phyloP scores from a whole-genome alignment of 495 filamentous ascomycete species.

The Neurospora tetraspora region DNA sequence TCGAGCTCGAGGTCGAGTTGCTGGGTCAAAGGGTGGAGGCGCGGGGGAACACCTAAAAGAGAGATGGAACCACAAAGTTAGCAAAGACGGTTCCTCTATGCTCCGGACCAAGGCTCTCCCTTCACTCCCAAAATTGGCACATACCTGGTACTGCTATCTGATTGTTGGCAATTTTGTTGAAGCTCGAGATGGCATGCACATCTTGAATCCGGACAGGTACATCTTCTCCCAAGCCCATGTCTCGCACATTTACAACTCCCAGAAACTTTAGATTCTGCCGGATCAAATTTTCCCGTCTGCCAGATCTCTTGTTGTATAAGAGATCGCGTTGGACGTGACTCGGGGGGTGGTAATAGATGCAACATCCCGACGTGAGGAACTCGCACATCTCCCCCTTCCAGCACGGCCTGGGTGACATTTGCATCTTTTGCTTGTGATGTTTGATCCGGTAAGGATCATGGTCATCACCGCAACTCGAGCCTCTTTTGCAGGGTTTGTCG shows the following conservation, averaged over 20 bases:
- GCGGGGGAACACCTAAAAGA: constrained; percentile 8
- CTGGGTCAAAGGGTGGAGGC: constrained; percentile 4
- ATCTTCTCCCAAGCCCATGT: not conserved
- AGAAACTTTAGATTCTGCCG: not conserved
- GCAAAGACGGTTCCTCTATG: not conserved
- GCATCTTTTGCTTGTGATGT: not conserved
- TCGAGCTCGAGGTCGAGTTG: not conserved
- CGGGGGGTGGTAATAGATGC: constrained; percentile 4
- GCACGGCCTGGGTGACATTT: not conserved
- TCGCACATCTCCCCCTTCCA: not conserved
- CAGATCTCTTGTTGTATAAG: not conserved
- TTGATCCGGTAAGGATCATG: not conserved
- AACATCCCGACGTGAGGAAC: not conserved
- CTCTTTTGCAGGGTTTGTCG: not conserved
- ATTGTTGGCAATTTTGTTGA: constrained; percentile 13
- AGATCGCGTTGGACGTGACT: not conserved
- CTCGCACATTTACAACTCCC: not conserved
- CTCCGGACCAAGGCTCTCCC: not conserved
- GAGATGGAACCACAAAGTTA: not conserved
- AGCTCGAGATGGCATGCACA: constrained; percentile 10
- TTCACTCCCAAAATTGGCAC: not conserved
- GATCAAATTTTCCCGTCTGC: not conserved
- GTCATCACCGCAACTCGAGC: not conserved
- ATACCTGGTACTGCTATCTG: constrained; percentile 20
- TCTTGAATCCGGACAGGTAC: constrained; percentile 2